Evolutionary conservation across 2,329 filamentous ascomycete species (phyloP).

Genomic region (Lojkania enalia): DNA sequence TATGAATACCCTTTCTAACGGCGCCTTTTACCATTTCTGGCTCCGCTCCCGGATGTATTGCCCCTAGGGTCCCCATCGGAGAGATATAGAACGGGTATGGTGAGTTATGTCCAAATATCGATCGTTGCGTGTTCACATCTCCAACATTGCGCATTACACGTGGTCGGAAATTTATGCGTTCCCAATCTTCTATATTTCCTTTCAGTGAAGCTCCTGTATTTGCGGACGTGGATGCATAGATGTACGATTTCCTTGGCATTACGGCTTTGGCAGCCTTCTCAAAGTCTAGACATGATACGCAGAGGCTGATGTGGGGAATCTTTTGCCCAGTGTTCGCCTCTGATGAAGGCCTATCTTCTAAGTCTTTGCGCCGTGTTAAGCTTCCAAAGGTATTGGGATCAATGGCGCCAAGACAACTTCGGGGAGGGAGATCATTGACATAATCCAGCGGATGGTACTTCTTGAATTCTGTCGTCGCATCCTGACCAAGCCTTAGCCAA

Average conservation of each 20-base stretch:
- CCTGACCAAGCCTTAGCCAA: constrained; percentile 18
- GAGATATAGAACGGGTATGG: constrained; percentile 46
- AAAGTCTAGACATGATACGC: constrained; percentile 38
- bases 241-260: constrained; percentile 37
- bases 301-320: constrained; percentile 35
- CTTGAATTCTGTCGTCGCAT: constrained; percentile 41
- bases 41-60: constrained; percentile 42
- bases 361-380: constrained; percentile 25
- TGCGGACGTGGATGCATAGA: constrained; percentile 41
- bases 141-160: constrained; percentile 43
- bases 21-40: constrained; percentile 42
- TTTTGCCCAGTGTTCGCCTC: constrained; percentile 24
- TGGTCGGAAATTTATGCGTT: constrained; percentile 40
- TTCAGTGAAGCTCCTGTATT: constrained; percentile 37
- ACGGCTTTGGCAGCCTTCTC: constrained; percentile 37
- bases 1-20: constrained; percentile 38
- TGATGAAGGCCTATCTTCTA: constrained; percentile 22
- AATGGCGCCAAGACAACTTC: constrained; percentile 31
- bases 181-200: constrained; percentile 39
- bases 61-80: constrained; percentile 43
- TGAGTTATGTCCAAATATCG: constrained; percentile 40
- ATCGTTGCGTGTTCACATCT: constrained; percentile 32
- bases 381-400: constrained; percentile 38
- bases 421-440: constrained; percentile 33
- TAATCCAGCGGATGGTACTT: constrained; percentile 41